A percentile compares a stretch with the other conserved stretches of the same genome.
These are phyloP conservation scores for Fusarium phyllophilum DNA, from an alignment of 2,329 filamentous ascomycete genomes.

Conservation along the genomic window DNA sequence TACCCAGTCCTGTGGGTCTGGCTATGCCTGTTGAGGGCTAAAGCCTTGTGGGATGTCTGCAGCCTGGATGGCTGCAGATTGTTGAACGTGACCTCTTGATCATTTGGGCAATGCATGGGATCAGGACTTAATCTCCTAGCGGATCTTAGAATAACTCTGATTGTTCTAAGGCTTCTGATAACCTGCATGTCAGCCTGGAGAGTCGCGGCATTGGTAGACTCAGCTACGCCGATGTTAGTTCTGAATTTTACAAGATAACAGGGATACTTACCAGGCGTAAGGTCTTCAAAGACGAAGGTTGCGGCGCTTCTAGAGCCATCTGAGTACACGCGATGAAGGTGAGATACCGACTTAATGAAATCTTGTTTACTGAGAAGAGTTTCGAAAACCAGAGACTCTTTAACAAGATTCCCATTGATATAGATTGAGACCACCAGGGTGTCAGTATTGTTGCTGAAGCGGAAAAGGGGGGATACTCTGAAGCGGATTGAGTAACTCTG, in stretches of 20 bases:
- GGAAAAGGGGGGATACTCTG: background rate
- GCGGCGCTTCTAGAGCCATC: background rate
- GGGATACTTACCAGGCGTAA: background rate
- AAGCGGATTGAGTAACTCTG: background rate
- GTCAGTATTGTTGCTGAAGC: background rate
- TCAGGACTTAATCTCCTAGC: background rate
- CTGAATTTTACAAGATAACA: accelerated
- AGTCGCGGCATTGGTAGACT: background rate
- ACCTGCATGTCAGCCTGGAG: background rate
- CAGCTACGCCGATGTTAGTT: background rate
- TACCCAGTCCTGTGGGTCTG: background rate
- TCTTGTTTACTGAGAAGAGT: background rate
- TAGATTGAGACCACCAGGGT: background rate
- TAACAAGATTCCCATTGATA: background rate
- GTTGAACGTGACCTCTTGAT: no score
- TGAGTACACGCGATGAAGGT: background rate
- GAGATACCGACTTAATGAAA: background rate
- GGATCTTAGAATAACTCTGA: background rate
- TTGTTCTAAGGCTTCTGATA: background rate
- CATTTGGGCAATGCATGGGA: no score
- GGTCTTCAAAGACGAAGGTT: background rate
- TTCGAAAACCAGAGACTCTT: background rate
- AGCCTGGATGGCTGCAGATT: no score
- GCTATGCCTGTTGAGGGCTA: no score
- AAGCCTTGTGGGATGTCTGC: no score